Base-by-base conservation (phyloP, 495 filamentous ascomycete species). In the Annulohypoxylon bovei region DNA sequence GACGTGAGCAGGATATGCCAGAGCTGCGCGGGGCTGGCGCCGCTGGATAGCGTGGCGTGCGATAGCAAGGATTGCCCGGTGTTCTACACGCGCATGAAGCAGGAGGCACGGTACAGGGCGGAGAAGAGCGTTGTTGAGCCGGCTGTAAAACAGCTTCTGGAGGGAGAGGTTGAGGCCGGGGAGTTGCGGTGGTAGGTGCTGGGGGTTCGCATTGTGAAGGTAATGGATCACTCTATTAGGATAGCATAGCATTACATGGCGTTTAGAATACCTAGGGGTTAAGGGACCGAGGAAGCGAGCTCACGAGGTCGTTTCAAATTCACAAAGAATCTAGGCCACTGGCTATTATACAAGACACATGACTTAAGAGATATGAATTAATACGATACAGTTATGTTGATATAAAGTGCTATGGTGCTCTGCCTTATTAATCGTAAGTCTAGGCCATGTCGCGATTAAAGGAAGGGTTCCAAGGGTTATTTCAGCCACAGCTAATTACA, bases 31-130 rank as follows among this genome's bases (percentile, higher is more conserved):
- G 89, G 88, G 6, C 75, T 93, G 40, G 79, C 92, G 14, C 90
- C 87, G 70, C 81, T 87, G 4, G 93, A 97, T 46, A 88, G 91
- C 30, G 89, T 97, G 35, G 86, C 77, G 35, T 99, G 95, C 77
- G 93, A 97, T 74, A 97, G 91, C 69, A 86, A 89, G 77, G 95
- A 97, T 78, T 99, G 95, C 76, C 92, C 94, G 0, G 92, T 97
- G 2, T 98, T 95, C 72, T 99, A 98, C 76, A 91, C 91, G 1
- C 81, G 96, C 55, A 88, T 91, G 9, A 91, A 90, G 79, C 90
- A 94, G 79, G 76, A 78, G 61, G 84, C 89, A 9, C 79, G 84
- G 77, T 82, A 92, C 68, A 83, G 81, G 60, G 87, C 83, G 65
- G 85, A 89, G 69, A 89, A 75, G 79, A 76, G 77, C 23, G 79